Base-by-base conservation (phyloP, 139 green algal genomes). In the Spirogloea muscicola region DNA sequence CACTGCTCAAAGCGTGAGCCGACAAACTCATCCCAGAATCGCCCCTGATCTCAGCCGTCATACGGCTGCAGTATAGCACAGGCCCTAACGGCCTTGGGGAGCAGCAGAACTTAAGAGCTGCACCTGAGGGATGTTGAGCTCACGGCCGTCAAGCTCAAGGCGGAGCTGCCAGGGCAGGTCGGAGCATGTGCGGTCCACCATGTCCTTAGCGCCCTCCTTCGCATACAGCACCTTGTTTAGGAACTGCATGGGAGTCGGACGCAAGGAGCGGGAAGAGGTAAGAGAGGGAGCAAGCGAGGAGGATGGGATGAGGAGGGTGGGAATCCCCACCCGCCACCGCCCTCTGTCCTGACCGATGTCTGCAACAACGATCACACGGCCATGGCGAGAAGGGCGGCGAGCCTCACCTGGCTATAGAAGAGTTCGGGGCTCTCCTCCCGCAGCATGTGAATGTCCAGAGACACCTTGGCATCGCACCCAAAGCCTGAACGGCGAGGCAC, bases 151-250 rank as follows among this genome's bases (percentile, higher is more conserved):
- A 43, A 85, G 86, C 55, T 82, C 72, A 27, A 95, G 59, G 79
- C 79, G 68, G 33, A 92, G 46, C 65, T 83, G 70, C 33, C 68
- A 46, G 29, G 84, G 72, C 48, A 94, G 83, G 55, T 83, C 73
- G 3, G 52, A 66, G 58, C 82, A 87, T 25, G 72, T 75, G 43
- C 85, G 85, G 39, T 84, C 84, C 21, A 93, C 48, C 46, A 94
- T 84, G 72, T 94, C 88, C 29, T 75, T 74, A 0, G 87, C 88
- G 3, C 90, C 91, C 49, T 95, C 64, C 1, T 78, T 82, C 10
- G 87, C 90, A 81, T 96, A 96, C 78, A 87, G 84, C 42, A 94
- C 33, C 80, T 91, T 89, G 77, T 90, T 89, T 36, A 88, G 80
- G 41, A 85, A 74, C 70, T 74, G 60, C 39, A 69, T 6, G 40